phyloP scores from a whole-genome alignment of 345 rosid genomes.

The Lagerstroemia speciosa region DNA sequence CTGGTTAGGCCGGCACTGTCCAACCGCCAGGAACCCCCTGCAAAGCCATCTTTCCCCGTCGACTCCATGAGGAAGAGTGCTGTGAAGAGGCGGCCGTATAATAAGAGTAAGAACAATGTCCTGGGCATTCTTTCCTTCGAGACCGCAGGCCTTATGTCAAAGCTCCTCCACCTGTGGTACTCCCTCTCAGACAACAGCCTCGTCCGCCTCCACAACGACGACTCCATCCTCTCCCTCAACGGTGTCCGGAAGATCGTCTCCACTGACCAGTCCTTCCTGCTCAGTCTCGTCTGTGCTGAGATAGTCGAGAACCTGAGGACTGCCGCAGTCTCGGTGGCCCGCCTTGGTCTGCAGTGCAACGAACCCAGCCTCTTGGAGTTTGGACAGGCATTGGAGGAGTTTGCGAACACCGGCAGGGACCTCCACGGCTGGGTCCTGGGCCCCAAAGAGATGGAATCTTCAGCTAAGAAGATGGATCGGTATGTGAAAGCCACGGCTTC shows the following conservation, averaged over 20 bases:
- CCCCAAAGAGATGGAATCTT: constrained; percentile 56
- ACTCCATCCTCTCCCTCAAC: constrained; percentile 49
- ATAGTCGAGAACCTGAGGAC: constrained; percentile 49
- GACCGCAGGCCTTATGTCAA: constrained; percentile 74
- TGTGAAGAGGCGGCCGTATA: neutral
- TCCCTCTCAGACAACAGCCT: constrained; percentile 70
- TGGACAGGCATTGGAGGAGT: constrained; percentile 39
- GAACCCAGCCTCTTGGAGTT: constrained; percentile 42
- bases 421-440: constrained; percentile 51
- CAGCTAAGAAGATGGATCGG: constrained; percentile 66
- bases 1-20: constrained; percentile 54
- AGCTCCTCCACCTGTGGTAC: constrained; percentile 66
- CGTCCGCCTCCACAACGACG: constrained; percentile 47
- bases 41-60: neutral
- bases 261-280: constrained; percentile 69
- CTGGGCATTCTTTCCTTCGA: constrained; percentile 62
- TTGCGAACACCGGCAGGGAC: constrained; percentile 62
- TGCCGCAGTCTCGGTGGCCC: constrained; percentile 48
- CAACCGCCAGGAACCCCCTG: constrained; percentile 36
- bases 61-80: neutral
- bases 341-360: constrained; percentile 47
- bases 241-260: constrained; percentile 77
- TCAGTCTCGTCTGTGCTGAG: constrained; percentile 81
- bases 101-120: neutral
- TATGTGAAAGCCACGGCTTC: constrained; percentile 56